phyloP scores from a whole-genome alignment of 139 green algal species.

The Chlorella sp. region DNA sequence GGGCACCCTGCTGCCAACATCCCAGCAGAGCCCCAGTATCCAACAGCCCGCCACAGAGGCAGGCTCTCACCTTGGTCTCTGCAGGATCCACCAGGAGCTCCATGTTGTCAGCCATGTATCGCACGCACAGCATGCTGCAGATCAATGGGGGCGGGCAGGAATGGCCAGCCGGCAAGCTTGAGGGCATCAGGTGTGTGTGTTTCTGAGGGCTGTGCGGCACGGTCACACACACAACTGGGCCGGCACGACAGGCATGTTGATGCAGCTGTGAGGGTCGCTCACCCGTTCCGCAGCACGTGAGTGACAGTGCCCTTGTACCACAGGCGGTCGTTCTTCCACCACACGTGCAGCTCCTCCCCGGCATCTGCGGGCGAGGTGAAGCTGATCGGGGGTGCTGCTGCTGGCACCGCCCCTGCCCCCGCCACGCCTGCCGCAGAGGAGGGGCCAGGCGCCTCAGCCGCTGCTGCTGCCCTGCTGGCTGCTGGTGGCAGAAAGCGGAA shows the following conservation, averaged over 20 bases:
- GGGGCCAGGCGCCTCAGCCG: not conserved
- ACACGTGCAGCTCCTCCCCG: conserved; percentile 9
- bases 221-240: too few species aligned
- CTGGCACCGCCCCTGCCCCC: not conserved
- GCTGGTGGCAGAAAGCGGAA: not conserved
- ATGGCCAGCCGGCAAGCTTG: not conserved
- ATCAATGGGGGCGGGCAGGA: not conserved
- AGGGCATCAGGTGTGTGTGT: not conserved
- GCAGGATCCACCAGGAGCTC: not conserved
- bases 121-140: conserved; percentile 17
- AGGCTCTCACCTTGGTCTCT: not conserved
- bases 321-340: not conserved
- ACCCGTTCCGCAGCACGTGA: conserved; percentile 17
- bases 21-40: too few species aligned
- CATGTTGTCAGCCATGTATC: not conserved
- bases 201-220: not conserved
- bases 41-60: too few species aligned
- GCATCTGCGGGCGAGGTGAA: not conserved
- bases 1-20: too few species aligned
- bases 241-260: too few species aligned
- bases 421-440: not conserved
- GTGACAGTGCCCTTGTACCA: not conserved
- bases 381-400: not conserved
- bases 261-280: too few species aligned
- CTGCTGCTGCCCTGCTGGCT: too few species aligned